Evolutionary conservation across 805 yeast species (phyloP).

Genomic region (Schwanniomyces yamadae): DNA sequence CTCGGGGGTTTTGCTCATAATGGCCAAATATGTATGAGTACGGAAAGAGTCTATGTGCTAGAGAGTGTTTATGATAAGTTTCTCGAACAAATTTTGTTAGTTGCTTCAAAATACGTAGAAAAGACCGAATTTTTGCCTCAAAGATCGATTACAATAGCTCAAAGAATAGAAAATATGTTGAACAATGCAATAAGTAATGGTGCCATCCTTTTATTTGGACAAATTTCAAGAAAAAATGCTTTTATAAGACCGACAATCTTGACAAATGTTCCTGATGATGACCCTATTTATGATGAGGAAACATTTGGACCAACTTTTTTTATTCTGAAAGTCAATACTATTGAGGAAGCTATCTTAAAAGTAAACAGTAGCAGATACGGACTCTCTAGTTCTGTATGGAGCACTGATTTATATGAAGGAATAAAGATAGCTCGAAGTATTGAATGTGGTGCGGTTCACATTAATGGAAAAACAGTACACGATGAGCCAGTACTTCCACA

Average conservation of each 20-base stretch:
- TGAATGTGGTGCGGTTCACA: conserved; percentile 31
- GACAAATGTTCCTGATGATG: conserved; percentile 18
- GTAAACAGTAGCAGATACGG: conserved; percentile 24
- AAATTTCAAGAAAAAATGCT: conserved; percentile 1
- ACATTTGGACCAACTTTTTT: conserved; percentile 36
- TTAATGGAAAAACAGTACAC: conserved; percentile 19
- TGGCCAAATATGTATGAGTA: conserved; percentile 50
- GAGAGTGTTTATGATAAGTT: conserved; percentile 23
- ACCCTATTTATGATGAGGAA: conserved; percentile 23
- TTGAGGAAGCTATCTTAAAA: conserved; percentile 10
- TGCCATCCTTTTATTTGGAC: conserved; percentile 20
- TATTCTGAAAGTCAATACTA: conserved; percentile 16
- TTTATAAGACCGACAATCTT: conserved; percentile 22
- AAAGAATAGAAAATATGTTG: conserved; percentile 17
- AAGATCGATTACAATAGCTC: conserved; percentile 20
- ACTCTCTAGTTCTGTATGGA: conserved; percentile 34
- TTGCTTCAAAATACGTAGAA: conserved; percentile 6
- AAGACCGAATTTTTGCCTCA: conserved; percentile 13
- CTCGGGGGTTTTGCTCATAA: conserved; percentile 41
- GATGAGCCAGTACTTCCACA: conserved; percentile 16
- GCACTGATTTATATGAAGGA: conserved; percentile 25
- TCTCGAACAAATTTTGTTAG: conserved; percentile 10
- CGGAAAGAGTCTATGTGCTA: conserved; percentile 30
- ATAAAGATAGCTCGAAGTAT: conserved; percentile 22
- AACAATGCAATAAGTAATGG: conserved; percentile 27